A percentile compares a stretch with the other conserved stretches of the same genome.
Conservation (phyloP, 2,329 filamentous ascomycete species). For the Paraconiothyrium brasiliense region DNA sequence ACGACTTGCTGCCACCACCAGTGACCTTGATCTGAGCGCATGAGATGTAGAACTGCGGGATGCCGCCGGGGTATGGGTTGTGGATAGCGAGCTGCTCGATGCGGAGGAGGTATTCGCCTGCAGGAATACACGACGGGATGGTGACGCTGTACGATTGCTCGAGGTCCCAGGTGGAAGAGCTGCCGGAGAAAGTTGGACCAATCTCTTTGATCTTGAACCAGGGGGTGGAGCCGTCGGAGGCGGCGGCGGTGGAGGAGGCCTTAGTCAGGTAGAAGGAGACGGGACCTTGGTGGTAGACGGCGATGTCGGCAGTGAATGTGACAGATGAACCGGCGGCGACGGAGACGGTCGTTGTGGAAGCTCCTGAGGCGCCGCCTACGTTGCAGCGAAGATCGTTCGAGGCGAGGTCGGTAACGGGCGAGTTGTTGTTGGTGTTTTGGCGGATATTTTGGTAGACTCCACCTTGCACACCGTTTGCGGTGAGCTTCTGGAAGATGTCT, state of each 20-base stretch:
- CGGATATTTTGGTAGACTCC: conserved; percentile 48
- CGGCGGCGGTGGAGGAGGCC: conserved; percentile 43
- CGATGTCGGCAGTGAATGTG: conserved; percentile 47
- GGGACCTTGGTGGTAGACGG: conserved; percentile 53
- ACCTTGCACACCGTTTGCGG: conserved; percentile 47
- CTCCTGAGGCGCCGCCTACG: conserved; percentile 40
- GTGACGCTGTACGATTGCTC: conserved; percentile 45
- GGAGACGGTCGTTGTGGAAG: conserved; percentile 43
- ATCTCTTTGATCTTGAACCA: conserved; percentile 55
- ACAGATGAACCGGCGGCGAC: conserved; percentile 48
- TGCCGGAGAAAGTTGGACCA: conserved; percentile 46
- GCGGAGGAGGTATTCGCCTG: conserved; percentile 59
- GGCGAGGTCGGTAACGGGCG: conserved; percentile 46
- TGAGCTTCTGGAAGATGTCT: conserved; percentile 52
- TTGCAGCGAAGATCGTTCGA: conserved; percentile 50
- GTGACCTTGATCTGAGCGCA: conserved; percentile 60
- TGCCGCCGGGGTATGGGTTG: conserved; percentile 43
- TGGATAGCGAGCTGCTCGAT: conserved; percentile 61
- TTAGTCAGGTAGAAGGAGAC: conserved; percentile 52
- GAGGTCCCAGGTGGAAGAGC: conserved; percentile 46
- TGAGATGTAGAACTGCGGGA: conserved; percentile 46
- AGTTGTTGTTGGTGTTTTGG: conserved; percentile 50
- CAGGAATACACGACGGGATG: conserved; percentile 53
- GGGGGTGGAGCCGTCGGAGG: conserved; percentile 48
- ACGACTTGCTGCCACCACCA: conserved; percentile 43